Conservation (phyloP, 768 basidiomycete species). For the Suillus luteus region DNA sequence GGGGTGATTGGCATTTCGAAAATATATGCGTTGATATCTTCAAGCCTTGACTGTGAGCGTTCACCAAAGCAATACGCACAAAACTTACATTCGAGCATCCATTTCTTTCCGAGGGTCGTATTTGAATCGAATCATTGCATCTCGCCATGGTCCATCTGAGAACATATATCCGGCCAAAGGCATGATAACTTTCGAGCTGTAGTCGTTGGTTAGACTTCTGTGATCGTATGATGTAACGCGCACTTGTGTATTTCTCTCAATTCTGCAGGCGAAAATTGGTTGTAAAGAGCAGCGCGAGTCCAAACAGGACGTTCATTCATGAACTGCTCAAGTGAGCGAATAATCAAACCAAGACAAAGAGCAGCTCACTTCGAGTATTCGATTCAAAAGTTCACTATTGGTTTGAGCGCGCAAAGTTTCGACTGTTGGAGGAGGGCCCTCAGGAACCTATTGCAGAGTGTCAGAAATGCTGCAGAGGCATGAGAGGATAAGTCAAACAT, state of each 20-base stretch:
- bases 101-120: conserved; percentile 87
- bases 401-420: conserved; percentile 58
- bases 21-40: conserved; percentile 91
- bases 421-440: conserved; percentile 60
- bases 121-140: conserved; percentile 80
- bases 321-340: conserved; percentile 44
- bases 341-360: conserved; percentile 19
- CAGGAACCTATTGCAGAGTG: conserved; percentile 53
- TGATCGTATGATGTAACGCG: conserved; percentile 22
- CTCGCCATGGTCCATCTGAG: conserved; percentile 92
- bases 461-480: conserved; percentile 7
- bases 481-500: conserved; percentile 31
- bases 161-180: conserved; percentile 87
- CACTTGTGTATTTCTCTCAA: conserved; percentile 77
- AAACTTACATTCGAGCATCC: conserved; percentile 72
- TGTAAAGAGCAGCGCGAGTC: conserved; percentile 85
- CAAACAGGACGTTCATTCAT: conserved; percentile 82
- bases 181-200: conserved; percentile 78
- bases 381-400: conserved; percentile 55
- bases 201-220: conserved; percentile 2
- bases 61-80: not conserved
- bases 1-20: conserved; percentile 84
- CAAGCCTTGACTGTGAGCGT: conserved; percentile 8
- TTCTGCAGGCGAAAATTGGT: conserved; percentile 72
- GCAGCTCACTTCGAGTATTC: conserved; percentile 50